Evolutionary conservation across 2,329 filamentous ascomycete species (phyloP).

Genomic region (Monilinia fructigena): DNA sequence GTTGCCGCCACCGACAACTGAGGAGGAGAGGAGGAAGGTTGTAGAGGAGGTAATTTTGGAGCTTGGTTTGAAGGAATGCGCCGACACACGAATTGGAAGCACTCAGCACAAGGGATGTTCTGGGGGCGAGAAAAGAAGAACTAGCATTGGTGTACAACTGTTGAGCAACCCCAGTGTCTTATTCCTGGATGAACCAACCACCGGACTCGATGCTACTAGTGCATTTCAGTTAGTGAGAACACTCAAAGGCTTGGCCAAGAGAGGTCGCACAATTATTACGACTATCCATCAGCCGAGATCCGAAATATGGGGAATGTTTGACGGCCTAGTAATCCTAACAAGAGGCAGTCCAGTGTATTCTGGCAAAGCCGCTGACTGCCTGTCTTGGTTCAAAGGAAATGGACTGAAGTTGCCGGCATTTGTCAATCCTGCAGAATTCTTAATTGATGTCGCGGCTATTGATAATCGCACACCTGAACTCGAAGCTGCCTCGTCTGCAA

Average conservation of each 20-base stretch:
- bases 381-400: conserved; percentile 61
- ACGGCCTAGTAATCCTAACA: conserved; percentile 67
- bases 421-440: conserved; percentile 74
- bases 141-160: conserved; percentile 75
- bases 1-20: conserved; percentile 60
- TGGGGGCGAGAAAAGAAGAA: conserved; percentile 74
- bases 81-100: conserved; percentile 71
- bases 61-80: conserved; percentile 73
- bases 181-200: conserved; percentile 78
- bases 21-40: conserved; percentile 57
- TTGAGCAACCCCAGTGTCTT: conserved; percentile 76
- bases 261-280: conserved; percentile 68
- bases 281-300: conserved; percentile 77
- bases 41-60: conserved; percentile 78
- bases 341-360: conserved; percentile 68
- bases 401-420: conserved; percentile 66
- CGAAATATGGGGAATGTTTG: conserved; percentile 77
- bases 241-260: conserved; percentile 63
- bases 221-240: conserved; percentile 72
- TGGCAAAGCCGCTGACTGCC: conserved; percentile 55
- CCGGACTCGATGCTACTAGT: conserved; percentile 73
- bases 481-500: conserved; percentile 56
- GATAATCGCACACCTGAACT: conserved; percentile 68
- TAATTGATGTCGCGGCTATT: conserved; percentile 72
- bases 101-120: conserved; percentile 72